Percentiles rank a stretch among this genome's conserved stretches.
Evolutionary conservation across 768 basidiomycete genomes (phyloP).

Genomic region (Steccherinum ochraceum): DNA sequence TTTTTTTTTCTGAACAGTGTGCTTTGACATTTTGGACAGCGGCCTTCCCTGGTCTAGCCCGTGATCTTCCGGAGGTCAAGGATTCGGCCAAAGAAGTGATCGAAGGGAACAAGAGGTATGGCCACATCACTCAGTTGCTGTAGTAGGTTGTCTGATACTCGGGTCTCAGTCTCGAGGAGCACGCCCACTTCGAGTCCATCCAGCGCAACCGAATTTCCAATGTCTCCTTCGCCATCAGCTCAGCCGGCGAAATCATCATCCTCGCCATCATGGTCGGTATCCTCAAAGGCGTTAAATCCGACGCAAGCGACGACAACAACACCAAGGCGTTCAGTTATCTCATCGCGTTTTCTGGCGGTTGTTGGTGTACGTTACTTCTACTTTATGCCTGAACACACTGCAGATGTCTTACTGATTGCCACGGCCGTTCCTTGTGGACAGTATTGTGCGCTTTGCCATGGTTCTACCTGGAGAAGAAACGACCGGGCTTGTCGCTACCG

Average conservation of each 20-base stretch:
- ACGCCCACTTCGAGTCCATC: slow-evolving; percentile 53
- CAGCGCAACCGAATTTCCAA: slow-evolving; percentile 71
- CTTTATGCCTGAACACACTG: background rate
- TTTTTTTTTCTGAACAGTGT: slow-evolving; percentile 43
- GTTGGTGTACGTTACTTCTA: slow-evolving; percentile 49
- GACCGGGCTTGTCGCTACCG: slow-evolving; percentile 59
- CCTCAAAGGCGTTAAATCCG: slow-evolving; percentile 55
- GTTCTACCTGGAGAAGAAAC: slow-evolving; percentile 64
- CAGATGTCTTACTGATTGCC: background rate
- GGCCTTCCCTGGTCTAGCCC: slow-evolving; percentile 71
- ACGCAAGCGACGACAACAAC: slow-evolving; percentile 61
- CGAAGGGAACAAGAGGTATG: slow-evolving; percentile 42
- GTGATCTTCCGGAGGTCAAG: slow-evolving; percentile 64
- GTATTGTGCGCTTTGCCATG: slow-evolving; percentile 67
- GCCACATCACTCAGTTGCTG: background rate
- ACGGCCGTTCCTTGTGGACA: no score
- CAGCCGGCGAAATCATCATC: slow-evolving; percentile 63
- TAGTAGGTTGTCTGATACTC: background rate
- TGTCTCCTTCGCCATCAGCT: slow-evolving; percentile 64
- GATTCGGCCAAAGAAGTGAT: slow-evolving; percentile 37
- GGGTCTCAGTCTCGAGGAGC: slow-evolving; percentile 36
- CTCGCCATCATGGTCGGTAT: slow-evolving; percentile 74
- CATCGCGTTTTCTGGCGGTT: slow-evolving; percentile 75
- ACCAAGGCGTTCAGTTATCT: slow-evolving; percentile 69
- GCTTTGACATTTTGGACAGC: slow-evolving; percentile 80